Evolutionary conservation across 306 rosid species (phyloP).

Genomic region (Malus fusca): DNA sequence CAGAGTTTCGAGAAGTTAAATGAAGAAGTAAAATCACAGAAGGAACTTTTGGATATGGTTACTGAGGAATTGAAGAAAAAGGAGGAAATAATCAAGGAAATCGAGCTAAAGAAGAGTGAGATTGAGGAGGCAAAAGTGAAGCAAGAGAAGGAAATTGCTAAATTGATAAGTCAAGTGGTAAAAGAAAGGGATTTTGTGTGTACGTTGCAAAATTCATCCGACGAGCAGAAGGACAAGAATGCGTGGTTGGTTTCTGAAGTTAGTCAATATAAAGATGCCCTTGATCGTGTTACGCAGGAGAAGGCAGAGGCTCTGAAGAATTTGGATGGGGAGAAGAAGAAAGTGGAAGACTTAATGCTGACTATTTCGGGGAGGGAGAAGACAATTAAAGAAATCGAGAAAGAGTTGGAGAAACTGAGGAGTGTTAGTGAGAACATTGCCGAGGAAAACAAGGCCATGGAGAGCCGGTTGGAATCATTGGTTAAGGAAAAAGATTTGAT

Average conservation of each 20-base stretch:
- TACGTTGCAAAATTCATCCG: slow-evolving; percentile 10
- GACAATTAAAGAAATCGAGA: slow-evolving; percentile 19
- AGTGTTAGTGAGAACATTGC: slow-evolving; percentile 20
- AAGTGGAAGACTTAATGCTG: slow-evolving; percentile 30
- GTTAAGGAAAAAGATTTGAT: slow-evolving; percentile 36
- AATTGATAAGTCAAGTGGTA: slow-evolving; percentile 23
- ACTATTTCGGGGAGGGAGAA: slow-evolving; percentile 29
- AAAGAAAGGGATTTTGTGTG: slow-evolving; percentile 22
- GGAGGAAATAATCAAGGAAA: slow-evolving; percentile 26
- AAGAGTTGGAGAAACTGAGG: slow-evolving; percentile 26
- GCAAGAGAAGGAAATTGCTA: slow-evolving; percentile 27
- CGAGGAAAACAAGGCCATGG: slow-evolving; percentile 27
- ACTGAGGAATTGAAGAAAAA: slow-evolving; percentile 22
- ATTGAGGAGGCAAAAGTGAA: slow-evolving; percentile 29
- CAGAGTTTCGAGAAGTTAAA: slow-evolving; percentile 26
- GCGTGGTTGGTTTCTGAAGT: slow-evolving; percentile 29
- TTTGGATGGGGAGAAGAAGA: slow-evolving; percentile 38
- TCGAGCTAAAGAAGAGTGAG: slow-evolving; percentile 19
- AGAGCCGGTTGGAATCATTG: slow-evolving; percentile 23
- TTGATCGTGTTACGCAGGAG: slow-evolving; percentile 16
- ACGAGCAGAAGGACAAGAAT: slow-evolving; percentile 29
- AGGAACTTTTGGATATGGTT: slow-evolving; percentile 12
- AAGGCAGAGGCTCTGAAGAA: slow-evolving; percentile 23
- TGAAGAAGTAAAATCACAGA: slow-evolving; percentile 6
- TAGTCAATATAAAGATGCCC: slow-evolving; percentile 1